Base-by-base conservation (phyloP, 352 stramenopile species). In the Peronosclerospora sorghi region DNA sequence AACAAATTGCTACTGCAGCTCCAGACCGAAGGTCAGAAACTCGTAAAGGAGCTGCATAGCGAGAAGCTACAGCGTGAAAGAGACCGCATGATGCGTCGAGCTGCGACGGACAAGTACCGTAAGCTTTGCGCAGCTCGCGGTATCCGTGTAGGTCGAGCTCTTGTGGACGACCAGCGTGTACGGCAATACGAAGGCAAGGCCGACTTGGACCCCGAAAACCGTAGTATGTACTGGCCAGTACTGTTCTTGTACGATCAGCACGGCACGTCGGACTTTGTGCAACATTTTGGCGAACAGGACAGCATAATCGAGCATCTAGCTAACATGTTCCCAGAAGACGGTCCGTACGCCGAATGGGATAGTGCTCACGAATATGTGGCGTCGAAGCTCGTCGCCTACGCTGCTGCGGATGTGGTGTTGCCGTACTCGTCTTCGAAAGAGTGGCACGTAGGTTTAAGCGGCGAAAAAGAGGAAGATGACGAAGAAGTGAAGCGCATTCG, bases 291-390 rank as follows among this genome's bases (percentile, higher is more conserved):
- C 17, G 81, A 93, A 51, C 60, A 86, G 26, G 81, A 93, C 52
- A 46, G 64, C 26, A 61, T 91, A 30, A 83, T 91, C 34, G 78
- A 91, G 49, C 81, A 93, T 57, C 48, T 93, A 42, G 81, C 78
- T 48, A 91, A 91, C 56, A 91, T 91, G 78, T 93, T 93, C 57
- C 81, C 81, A 0, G 81, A 93, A 41, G 77, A 89, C 32, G 81
- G 81, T 0, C 76, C 81, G 36, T 87, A 77, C 50, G 82, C 73
- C 32, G 62, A 90, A 15, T 93, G 81, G 81, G 81, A 93, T 56
- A 54, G 42, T 9, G 59, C 72, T 2, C 46, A 80, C 9, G 60
- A 82, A 51, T 93, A 87, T 48, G 65, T 81, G 36, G 81, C 78
- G 14, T 90, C 76, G 20, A 68, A 77, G 15, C 56, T 93, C 21